phyloP scores from a whole-genome alignment of 2,329 filamentous ascomycete species.

The Aspergillus pseudotamarii region DNA sequence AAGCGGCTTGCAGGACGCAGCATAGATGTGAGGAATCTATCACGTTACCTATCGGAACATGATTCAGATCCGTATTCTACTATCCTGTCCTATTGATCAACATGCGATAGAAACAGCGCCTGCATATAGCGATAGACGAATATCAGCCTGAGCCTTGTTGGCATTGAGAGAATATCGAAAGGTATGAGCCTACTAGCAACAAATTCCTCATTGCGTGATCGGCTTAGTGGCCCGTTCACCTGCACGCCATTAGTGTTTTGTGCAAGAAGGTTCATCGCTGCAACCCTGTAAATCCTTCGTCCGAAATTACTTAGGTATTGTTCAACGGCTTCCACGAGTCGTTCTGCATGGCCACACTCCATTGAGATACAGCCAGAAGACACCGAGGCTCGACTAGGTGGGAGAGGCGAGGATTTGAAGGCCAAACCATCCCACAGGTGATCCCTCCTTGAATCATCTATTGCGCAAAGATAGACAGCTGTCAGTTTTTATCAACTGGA shows the following conservation, averaged over 20 bases:
- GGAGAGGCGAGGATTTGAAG: neutral
- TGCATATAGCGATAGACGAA: too few relatives aligned
- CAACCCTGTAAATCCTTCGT: neutral
- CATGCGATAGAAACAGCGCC: too few relatives aligned
- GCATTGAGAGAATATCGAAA: too few relatives aligned
- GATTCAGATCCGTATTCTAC: neutral
- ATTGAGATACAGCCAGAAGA: neutral
- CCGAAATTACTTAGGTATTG: neutral
- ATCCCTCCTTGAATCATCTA: neutral
- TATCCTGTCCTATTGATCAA: too few relatives aligned
- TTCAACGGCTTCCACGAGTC: neutral
- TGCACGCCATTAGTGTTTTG: neutral
- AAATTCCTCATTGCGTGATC: neutral
- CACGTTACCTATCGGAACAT: neutral
- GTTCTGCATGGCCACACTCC: neutral
- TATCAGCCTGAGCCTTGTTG: too few relatives aligned
- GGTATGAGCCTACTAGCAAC: neutral
- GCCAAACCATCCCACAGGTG: neutral
- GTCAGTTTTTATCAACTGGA: neutral
- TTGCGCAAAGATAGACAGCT: neutral
- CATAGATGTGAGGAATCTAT: neutral
- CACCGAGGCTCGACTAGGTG: neutral
- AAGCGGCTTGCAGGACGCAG: neutral
- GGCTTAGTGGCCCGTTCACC: neutral
- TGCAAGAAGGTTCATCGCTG: neutral